These are phyloP conservation scores for Cicer arietinum DNA, from an alignment of 306 rosid species.

Conservation along the genomic window DNA sequence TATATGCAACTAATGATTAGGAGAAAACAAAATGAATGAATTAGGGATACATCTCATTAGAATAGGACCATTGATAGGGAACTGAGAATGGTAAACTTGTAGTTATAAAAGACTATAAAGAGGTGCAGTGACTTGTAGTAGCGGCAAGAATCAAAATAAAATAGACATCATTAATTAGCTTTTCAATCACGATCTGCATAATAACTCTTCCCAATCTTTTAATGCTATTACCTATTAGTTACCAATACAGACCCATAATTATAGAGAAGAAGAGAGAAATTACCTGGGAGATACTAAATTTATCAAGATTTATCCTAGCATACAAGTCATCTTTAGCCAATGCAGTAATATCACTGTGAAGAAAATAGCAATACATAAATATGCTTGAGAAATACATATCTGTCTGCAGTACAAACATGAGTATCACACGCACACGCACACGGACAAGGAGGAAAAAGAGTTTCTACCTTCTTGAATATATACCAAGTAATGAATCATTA, in stretches of 20 bases:
- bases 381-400: neutral
- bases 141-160: conserved; percentile 10
- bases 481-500: conserved; percentile 55
- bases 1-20: neutral
- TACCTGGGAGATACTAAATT: conserved; percentile 68
- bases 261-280: conserved; percentile 23
- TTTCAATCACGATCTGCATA: conserved; percentile 6
- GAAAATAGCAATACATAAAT: conserved; percentile 26
- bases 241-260: conserved; percentile 3
- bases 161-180: conserved; percentile 8
- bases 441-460: conserved; percentile 1
- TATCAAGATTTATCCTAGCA: conserved; percentile 55
- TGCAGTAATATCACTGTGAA: conserved; percentile 68
- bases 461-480: conserved; percentile 66
- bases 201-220: neutral
- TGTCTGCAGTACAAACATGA: neutral
- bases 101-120: neutral
- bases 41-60: neutral
- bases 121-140: neutral
- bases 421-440: conserved; percentile 27
- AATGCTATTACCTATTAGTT: neutral
- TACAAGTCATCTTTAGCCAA: conserved; percentile 65
- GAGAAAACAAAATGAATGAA: neutral
- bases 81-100: neutral
- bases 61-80: conserved; percentile 2